Evolutionary conservation across 202 grass and related monocot species (phyloP), one percentile per base, ranked within the genome.

Genomic region (Musa balbisiana): DNA sequence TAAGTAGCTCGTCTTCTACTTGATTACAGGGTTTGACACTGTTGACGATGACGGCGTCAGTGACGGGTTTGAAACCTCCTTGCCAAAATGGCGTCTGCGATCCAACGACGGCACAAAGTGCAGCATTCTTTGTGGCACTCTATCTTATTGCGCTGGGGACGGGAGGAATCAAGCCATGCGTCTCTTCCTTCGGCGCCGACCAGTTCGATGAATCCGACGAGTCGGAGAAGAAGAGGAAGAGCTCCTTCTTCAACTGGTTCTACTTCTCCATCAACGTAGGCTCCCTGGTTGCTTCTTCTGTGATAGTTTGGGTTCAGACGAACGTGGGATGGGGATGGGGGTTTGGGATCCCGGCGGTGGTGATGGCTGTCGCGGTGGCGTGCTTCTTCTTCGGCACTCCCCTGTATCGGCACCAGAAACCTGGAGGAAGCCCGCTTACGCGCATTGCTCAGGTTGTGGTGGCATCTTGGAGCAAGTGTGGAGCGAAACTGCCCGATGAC

Each of bases 231-330:
- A 81, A 69, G 20, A 87, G 67, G 74, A 91, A 91, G 85, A 78
- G 80, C 25, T 90, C 87, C 29, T 87, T 79, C 74, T 86, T 90
- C 84, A 90, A 90, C 76, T 90, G 87, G 84, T 91, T 85, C 83
- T 91, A 87, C 78, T 76, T 91, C 67, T 67, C 77, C 73, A 91
- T 91, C 55, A 91, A 85, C 67, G 67, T 87, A 19, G 85, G 89
- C 49, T 76, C 85, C 2, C 71, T 87, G 66, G 27, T 91, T 19
- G 85, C 89, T 16, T 80, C 85, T 8, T 83, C 83, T 8, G 73
- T 91, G 71, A 77, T 91, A 15, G 89, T 91, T 23, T 91, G 82
- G 82, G 73, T 91, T 22, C 89, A 92, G 74, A 86, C 55, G 64
- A 87, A 92, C 71, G 75, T 86, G 8, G 86, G 86, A 8, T 92